Evolutionary conservation across 116 monocot genomes (phyloP).

Genomic region (Phalaenopsis hybrid): DNA sequence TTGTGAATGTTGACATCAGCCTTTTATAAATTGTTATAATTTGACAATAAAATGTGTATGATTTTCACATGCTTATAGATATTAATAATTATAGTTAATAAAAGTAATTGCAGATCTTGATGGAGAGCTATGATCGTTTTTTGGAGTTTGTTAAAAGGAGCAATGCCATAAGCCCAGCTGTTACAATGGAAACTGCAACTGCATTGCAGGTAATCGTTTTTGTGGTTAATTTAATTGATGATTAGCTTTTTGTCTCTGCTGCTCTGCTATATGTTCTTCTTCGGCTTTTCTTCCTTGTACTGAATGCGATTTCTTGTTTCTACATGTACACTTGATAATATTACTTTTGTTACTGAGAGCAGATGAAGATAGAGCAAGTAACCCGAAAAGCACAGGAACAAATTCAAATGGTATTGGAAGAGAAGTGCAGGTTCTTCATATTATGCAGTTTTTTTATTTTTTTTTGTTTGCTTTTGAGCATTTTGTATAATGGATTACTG

Average conservation of each 20-base stretch:
- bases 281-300: neutral
- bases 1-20: neutral
- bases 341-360: constrained; percentile 12
- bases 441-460: neutral
- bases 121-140: constrained; percentile 83
- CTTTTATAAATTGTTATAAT: neutral
- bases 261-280: neutral
- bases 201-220: constrained; percentile 69
- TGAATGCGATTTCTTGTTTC: neutral
- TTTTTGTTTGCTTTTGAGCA: neutral
- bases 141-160: constrained; percentile 85
- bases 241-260: neutral
- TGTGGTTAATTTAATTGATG: neutral
- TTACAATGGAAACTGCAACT: constrained; percentile 84
- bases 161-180: constrained; percentile 84
- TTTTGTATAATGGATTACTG: neutral
- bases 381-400: constrained; percentile 95
- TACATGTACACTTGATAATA: neutral
- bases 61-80: neutral
- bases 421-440: constrained; percentile 61
- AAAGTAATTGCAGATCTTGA: constrained; percentile 33
- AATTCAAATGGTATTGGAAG: constrained; percentile 87
- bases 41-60: neutral
- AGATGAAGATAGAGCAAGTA: constrained; percentile 88
- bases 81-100: neutral